Base-by-base conservation (phyloP, 176 grass and related monocot species). In the Otatea glauca region DNA sequence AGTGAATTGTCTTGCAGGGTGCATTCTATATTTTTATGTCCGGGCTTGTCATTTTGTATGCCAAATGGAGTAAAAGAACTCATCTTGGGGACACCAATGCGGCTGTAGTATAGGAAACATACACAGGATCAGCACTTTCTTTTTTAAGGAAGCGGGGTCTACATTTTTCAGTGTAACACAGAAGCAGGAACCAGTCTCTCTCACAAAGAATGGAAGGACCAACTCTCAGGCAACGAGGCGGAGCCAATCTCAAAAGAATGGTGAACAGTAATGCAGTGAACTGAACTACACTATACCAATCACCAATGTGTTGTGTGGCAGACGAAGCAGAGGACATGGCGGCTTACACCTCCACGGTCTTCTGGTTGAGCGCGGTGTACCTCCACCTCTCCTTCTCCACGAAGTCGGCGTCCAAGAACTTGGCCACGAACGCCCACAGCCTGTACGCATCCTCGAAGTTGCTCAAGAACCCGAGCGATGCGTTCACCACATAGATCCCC, bases 381-480 rank as follows among this genome's bases (percentile, higher is more conserved):
- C 95, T 97, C 95, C 92, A 97, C 75, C 86, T 84, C 82, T 97
- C 95, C 82, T 94, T 97, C 82, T 97, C 95, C 44, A 97, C 87
- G 66, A 94, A 97, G 68, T 97, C 92, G 18, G 95, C 95, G 88
- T 97, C 92, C 73, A 97, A 58, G 80, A 97, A 94, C 77, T 90
- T 97, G 43, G 95, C 95, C 67, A 97, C 83, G 62, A 97, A 97
- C 81, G 83, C 90, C 95, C 92, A 94, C 70, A 97, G 82, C 82
- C 72, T 93, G 73, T 94, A 97, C 0, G 90, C 95, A 92, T 97
- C 95, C 71, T 97, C 88, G 76, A 97, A 97, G 78, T 92, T 97
- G 79, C 72, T 94, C 11, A 97, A 75, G 80, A 94, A 97, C 16
- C 92, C 89, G 14, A 97, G 85, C 44, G 95, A 94, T 27, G 92